Base-by-base conservation (phyloP, 345 rosid genomes). In the Populus pruinosa region DNA sequence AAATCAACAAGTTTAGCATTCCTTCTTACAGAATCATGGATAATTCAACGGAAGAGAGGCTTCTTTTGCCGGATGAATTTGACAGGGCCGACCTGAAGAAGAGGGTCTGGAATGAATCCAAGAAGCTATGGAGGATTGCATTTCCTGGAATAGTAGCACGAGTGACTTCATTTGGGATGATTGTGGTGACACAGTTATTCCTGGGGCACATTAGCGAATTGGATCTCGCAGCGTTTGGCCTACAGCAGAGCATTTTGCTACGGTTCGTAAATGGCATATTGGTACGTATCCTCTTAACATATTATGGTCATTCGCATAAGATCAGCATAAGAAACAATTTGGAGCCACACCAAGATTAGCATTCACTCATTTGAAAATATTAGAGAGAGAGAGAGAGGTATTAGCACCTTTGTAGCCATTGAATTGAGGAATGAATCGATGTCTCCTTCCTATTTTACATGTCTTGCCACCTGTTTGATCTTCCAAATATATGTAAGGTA, bases 391-490 rank as follows among this genome's bases (percentile, higher is more conserved):
- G 50, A 44, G 49, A 44, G 49, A 13, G 50, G 50, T 44, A 2
- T 12, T 3, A 13, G 50, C 50, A 17, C 17, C 50, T 14, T 2
- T 44, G 5, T 14, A 14, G 50, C 50, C 50, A 44, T 44, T 17
- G 5, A 13, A 13, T 12, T 13, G 16, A 44, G 50, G 50, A 44
- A 44, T 3, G 17, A 13, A 3, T 3, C 50, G 5, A 44, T 13
- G 12, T 44, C 50, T 44, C 17, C 5, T 44, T 44, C 17, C 50
- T 44, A 3, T 44, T 5, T 16, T 25, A 16, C 36, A 64, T 84
- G 87, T 17, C 88, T 90, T 4, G 91, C 91, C 7, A 82, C 84
- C 43, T 88, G 77, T 76, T 86, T 91, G 12, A 88, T 90, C 59
- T 39, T 87, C 1, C 91, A 87, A 67, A 84, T 87, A 38, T 68